Evolutionary conservation across 2,329 filamentous ascomycete genomes (phyloP).

Genomic region (Claviceps sp.): DNA sequence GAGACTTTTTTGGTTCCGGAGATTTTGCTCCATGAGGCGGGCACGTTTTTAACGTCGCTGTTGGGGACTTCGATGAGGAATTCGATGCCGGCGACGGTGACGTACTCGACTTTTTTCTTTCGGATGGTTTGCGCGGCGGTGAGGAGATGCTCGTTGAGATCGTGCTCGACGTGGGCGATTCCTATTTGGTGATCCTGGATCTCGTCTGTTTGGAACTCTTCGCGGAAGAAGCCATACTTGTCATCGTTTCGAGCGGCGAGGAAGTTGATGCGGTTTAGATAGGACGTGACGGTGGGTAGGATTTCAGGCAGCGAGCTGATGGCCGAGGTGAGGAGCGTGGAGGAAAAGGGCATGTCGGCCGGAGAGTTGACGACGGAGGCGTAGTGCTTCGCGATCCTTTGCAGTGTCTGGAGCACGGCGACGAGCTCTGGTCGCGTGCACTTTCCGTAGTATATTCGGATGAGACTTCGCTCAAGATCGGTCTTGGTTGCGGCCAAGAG

Average conservation of each 20-base stretch:
- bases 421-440: slow-evolving; percentile 83
- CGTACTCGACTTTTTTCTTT: slow-evolving; percentile 59
- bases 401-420: slow-evolving; percentile 70
- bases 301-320: slow-evolving; percentile 68
- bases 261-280: slow-evolving; percentile 74
- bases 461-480: slow-evolving; percentile 84
- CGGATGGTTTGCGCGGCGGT: slow-evolving; percentile 60
- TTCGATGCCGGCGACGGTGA: slow-evolving; percentile 79
- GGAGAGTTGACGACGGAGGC: slow-evolving; percentile 45
- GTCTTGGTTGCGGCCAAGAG: slow-evolving; percentile 59
- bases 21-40: slow-evolving; percentile 89
- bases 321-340: slow-evolving; percentile 54
- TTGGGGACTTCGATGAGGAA: slow-evolving; percentile 90
- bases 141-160: slow-evolving; percentile 63
- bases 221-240: slow-evolving; percentile 87
- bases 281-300: slow-evolving; percentile 54
- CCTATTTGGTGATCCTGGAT: slow-evolving; percentile 82
- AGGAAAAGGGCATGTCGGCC: slow-evolving; percentile 58
- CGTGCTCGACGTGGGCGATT: slow-evolving; percentile 84
- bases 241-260: slow-evolving; percentile 75
- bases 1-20: slow-evolving; percentile 87
- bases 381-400: slow-evolving; percentile 68
- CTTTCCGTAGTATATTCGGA: slow-evolving; percentile 95
- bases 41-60: slow-evolving; percentile 67
- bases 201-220: slow-evolving; percentile 74